Evolutionary conservation across 2,329 filamentous ascomycete genomes (phyloP).

Genomic region (Colletotrichum sp.): DNA sequence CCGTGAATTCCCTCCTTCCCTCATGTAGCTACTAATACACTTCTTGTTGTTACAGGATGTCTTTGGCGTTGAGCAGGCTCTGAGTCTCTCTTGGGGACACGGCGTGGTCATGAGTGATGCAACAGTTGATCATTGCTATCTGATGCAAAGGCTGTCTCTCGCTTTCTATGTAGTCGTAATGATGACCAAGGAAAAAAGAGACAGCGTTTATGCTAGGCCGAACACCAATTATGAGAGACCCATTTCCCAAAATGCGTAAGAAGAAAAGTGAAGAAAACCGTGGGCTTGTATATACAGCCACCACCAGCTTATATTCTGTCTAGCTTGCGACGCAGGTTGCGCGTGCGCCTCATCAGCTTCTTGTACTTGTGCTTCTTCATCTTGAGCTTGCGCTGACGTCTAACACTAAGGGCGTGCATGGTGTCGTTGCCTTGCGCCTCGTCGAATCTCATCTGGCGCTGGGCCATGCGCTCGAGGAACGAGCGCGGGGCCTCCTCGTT

Average conservation of each 20-base stretch:
- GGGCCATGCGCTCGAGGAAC: slow-evolving; percentile 75
- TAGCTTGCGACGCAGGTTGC: slow-evolving; percentile 85
- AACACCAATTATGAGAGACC: slow-evolving; percentile 18
- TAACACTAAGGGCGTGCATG: slow-evolving; percentile 89
- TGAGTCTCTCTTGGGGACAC: neutral
- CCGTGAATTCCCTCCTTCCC: neutral
- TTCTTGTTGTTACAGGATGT: slow-evolving; percentile 18
- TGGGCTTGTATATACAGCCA: slow-evolving; percentile 29
- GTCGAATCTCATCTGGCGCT: slow-evolving; percentile 66
- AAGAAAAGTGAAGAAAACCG: slow-evolving; percentile 17
- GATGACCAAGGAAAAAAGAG: neutral
- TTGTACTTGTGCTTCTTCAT: slow-evolving; percentile 99
- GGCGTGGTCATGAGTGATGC: slow-evolving; percentile 7
- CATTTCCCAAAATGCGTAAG: slow-evolving; percentile 23
- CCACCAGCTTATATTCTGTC: slow-evolving; percentile 60
- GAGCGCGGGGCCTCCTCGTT: slow-evolving; percentile 53
- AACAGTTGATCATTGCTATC: slow-evolving; percentile 21
- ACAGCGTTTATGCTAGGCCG: slow-evolving; percentile 8
- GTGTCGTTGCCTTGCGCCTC: slow-evolving; percentile 52
- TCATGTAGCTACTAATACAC: slow-evolving; percentile 17
- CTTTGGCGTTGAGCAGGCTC: neutral
- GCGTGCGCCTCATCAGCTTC: slow-evolving; percentile 95
- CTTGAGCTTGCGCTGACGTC: slow-evolving; percentile 90
- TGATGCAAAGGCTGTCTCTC: slow-evolving; percentile 19
- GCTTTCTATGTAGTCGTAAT: slow-evolving; percentile 11